Evolutionary conservation across 345 rosid species (phyloP).

Genomic region (Arabis hirsuta): DNA sequence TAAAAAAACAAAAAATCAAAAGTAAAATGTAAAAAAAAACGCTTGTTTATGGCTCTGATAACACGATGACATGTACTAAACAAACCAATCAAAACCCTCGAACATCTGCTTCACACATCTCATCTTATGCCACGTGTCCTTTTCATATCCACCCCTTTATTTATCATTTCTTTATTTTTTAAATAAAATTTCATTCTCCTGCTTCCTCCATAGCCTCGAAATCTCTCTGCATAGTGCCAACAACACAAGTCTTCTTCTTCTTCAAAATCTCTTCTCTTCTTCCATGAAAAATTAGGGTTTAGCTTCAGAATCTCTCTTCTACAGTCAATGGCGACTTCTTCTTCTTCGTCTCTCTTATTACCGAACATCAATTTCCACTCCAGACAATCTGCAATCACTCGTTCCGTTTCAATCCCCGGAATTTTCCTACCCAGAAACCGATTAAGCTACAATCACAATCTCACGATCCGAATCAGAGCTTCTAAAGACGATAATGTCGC

Average conservation of each 20-base stretch:
- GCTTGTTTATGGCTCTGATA: conserved; percentile 27
- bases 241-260: conserved; percentile 18
- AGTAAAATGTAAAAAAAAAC: background rate
- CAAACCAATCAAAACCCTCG: conserved; percentile 36
- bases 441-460: conserved; percentile 14
- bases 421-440: conserved; percentile 33
- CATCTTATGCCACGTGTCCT: conserved; percentile 63
- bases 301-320: conserved; percentile 7
- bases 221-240: conserved; percentile 33
- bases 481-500: conserved; percentile 52
- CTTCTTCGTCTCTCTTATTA: conserved; percentile 45
- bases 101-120: conserved; percentile 47
- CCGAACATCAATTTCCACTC: conserved; percentile 56
- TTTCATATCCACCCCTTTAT: conserved; percentile 59
- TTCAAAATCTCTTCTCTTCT: background rate
- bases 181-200: background rate
- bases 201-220: conserved; percentile 22
- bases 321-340: conserved; percentile 52
- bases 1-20: too few species aligned
- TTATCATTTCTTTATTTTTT: conserved; percentile 2
- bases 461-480: conserved; percentile 50
- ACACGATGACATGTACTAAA: conserved; percentile 33
- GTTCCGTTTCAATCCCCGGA: conserved; percentile 39
- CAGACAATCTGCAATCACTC: conserved; percentile 39
- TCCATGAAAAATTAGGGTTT: conserved; percentile 15